A percentile compares a stretch with the other conserved stretches of the same genome.
phyloP scores from a whole-genome alignment of 768 basidiomycete species.

The Tylopilus subfusipes region DNA sequence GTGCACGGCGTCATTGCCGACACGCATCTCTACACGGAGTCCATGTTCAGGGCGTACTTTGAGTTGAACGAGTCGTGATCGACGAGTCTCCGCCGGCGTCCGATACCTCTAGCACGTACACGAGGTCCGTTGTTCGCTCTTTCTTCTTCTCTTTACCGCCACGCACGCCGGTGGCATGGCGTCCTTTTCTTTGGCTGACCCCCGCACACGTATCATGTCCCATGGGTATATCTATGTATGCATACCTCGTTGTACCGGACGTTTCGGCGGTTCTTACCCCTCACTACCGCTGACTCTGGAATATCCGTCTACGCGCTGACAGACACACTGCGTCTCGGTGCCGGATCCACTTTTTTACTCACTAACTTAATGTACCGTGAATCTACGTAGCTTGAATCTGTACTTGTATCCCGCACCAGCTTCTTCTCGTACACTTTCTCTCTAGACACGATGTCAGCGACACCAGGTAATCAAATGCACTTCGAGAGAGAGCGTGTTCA shows the following conservation, averaged over 20 bases:
- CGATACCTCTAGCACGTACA: not conserved
- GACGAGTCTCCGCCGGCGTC: not conserved
- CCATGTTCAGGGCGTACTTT: constrained; percentile 91
- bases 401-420: constrained; percentile 14
- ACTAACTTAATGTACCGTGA: constrained; percentile 22
- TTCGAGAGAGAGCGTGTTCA: no score
- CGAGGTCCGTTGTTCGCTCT: not conserved
- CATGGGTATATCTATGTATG: constrained; percentile 11
- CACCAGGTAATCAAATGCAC: constrained; percentile 1
- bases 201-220: not conserved
- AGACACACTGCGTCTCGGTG: not conserved
- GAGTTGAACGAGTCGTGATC: constrained; percentile 53
- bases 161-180: not conserved
- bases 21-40: constrained; percentile 72
- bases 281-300: not conserved
- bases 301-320: constrained; percentile 1
- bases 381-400: constrained; percentile 11
- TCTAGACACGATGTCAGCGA: constrained; percentile 6
- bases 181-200: not conserved
- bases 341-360: not conserved
- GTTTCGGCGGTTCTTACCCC: not conserved
- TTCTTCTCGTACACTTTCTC: not conserved
- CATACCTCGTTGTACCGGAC: constrained; percentile 11
- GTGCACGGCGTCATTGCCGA: constrained; percentile 80
- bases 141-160: not conserved